These are phyloP conservation scores for Tylopilus balloui DNA, from an alignment of 768 basidiomycete species.

Conservation along the genomic window DNA sequence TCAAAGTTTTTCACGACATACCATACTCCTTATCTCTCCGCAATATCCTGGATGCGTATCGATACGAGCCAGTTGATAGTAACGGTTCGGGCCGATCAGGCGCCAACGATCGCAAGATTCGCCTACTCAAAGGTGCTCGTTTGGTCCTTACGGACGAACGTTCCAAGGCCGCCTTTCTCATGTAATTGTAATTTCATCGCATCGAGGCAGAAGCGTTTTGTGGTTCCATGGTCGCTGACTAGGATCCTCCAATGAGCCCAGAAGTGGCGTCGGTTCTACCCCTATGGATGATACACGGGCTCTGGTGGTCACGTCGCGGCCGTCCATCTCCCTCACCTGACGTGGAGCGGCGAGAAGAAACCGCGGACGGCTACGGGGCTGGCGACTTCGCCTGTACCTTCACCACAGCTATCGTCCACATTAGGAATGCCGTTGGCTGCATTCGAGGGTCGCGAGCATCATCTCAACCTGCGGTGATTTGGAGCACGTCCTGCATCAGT, in stretches of 20 bases:
- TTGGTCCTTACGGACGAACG: slow-evolving; percentile 47
- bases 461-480: slow-evolving; percentile 16
- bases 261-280: slow-evolving; percentile 18
- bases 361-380: slow-evolving; percentile 1
- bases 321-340: slow-evolving; percentile 15
- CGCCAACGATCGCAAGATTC: slow-evolving; percentile 35
- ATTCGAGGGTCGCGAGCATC: background rate
- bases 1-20: slow-evolving; percentile 59
- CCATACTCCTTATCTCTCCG: slow-evolving; percentile 45
- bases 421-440: slow-evolving; percentile 5
- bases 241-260: slow-evolving; percentile 19
- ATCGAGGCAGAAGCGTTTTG: slow-evolving; percentile 17
- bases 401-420: slow-evolving; percentile 1
- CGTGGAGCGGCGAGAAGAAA: slow-evolving; percentile 11
- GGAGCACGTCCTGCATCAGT: slow-evolving; percentile 1
- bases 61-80: slow-evolving; percentile 24
- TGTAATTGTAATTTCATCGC: slow-evolving; percentile 34
- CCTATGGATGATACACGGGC: slow-evolving; percentile 9
- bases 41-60: slow-evolving; percentile 49
- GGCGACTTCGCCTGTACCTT: slow-evolving; percentile 12
- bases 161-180: slow-evolving; percentile 40
- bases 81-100: slow-evolving; percentile 21
- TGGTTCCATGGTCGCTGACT: slow-evolving; percentile 5
- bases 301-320: slow-evolving; percentile 7
- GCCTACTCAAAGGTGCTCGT: slow-evolving; percentile 44